phyloP scores from a whole-genome alignment of 345 rosid genomes.

The Eucalyptus shirleyi region DNA sequence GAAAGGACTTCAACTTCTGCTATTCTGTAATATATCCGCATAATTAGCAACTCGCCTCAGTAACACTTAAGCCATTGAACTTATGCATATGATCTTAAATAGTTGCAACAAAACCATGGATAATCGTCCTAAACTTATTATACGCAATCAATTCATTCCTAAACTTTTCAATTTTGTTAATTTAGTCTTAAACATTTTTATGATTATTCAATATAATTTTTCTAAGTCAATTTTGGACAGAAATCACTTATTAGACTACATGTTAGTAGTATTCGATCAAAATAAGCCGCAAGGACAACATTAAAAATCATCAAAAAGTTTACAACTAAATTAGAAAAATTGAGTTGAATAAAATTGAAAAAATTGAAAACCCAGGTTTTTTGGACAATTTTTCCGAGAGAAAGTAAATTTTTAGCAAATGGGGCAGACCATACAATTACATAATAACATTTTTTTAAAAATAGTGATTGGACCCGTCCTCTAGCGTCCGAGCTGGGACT shows the following conservation, averaged over 20 bases:
- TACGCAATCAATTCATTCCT: neutral
- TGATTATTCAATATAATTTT: neutral
- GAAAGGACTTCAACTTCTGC: neutral
- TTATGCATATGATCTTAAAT: neutral
- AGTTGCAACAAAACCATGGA: neutral
- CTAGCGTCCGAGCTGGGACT: neutral
- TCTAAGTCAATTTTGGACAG: neutral
- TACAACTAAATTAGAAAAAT: no score
- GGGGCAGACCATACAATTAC: neutral
- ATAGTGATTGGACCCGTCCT: neutral
- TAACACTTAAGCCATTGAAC: neutral
- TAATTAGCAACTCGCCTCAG: neutral
- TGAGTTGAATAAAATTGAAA: neutral
- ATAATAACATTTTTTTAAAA: neutral
- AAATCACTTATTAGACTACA: neutral
- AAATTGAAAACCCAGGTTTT: neutral
- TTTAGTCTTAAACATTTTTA: neutral
- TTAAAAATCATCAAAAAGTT: neutral
- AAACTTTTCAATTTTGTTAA: neutral
- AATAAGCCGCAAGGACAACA: neutral
- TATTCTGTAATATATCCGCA: neutral
- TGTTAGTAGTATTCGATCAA: neutral
- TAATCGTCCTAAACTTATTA: neutral
- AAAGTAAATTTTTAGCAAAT: neutral
- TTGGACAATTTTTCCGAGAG: fast-evolving